Evolutionary conservation across 2,329 filamentous ascomycete species (phyloP), one percentile per base, ranked within the genome.

Genomic region (Fusarium stilboides): DNA sequence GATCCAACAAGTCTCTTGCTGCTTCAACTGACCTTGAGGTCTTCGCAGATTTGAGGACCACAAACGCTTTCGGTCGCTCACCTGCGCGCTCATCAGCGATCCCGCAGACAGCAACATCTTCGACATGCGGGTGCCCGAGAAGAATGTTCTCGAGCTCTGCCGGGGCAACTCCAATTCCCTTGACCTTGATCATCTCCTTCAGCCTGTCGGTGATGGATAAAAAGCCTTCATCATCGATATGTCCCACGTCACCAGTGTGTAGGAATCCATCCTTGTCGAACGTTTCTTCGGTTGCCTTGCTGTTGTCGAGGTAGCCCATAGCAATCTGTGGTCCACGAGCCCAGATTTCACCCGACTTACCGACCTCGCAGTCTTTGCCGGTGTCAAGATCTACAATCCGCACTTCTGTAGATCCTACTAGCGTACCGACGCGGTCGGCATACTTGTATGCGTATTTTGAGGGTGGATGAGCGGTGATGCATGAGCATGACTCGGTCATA

Each of bases 401-500:
- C 22, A 85, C 77, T 1, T 97, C 92, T 0, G 86, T 91, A 24
- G 86, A 84, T 39, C 92, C 65, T 5, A 75, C 47, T 3, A 73
- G 36, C 24, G 53, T 68, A 1, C 70, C 70, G 0, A 53, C 72
- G 0, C 31, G 56, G 8, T 67, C 20, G 5, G 31, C 66, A 22
- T 71, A 62, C 13, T 64, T 49, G 14, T 50, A 73, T 33, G 20
- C 90, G 26, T 93, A 84, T 77, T 91, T 91, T 28, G 87, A 86
- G 1, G 92, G 81, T 0, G 92, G 89, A 72, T 96, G 93, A 0
- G 89, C 84, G 0, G 92, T 94, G 91, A 96, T 95, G 45, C 86
- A 86, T 79, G 87, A 82, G 31, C 84, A 86, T 1, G 93, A 96
- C 80, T 97, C 94, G 2, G 93, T 97, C 93, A 96, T 96, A 43